These are phyloP conservation scores for Paramecium octaurelia DNA, from an alignment of 73 alveolate species.

Conservation along the genomic window DNA sequence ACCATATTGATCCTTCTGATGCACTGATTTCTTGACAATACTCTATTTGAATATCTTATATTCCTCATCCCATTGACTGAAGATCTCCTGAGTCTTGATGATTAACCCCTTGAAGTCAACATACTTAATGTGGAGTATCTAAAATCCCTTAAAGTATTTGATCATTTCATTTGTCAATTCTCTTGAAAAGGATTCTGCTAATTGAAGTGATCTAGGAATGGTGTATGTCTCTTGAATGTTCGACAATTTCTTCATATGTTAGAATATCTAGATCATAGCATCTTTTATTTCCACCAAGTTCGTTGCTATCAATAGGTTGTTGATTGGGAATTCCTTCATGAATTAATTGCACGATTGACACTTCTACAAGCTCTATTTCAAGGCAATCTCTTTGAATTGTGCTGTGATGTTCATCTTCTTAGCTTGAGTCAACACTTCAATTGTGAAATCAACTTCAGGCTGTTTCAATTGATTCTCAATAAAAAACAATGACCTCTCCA, in stretches of 20 bases:
- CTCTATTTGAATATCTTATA: slow-evolving; percentile 25
- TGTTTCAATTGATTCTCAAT: slow-evolving; percentile 53
- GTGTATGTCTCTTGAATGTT: slow-evolving; percentile 69
- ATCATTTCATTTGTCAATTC: slow-evolving; percentile 81
- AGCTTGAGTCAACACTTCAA: slow-evolving; percentile 70
- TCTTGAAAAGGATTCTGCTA: slow-evolving; percentile 85
- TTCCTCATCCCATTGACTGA: slow-evolving; percentile 64
- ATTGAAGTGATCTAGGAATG: slow-evolving; percentile 69
- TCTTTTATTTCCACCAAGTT: slow-evolving; percentile 72
- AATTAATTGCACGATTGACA: slow-evolving; percentile 79
- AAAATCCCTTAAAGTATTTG: slow-evolving; percentile 66
- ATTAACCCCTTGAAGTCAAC: slow-evolving; percentile 63
- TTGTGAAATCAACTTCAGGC: slow-evolving; percentile 48
- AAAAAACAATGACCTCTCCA: slow-evolving; percentile 74
- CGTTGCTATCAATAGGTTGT: slow-evolving; percentile 79
- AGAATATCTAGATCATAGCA: slow-evolving; percentile 75
- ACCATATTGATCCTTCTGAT: slow-evolving; percentile 2
- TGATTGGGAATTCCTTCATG: slow-evolving; percentile 89
- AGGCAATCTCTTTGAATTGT: slow-evolving; percentile 83
- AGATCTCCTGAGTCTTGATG: slow-evolving; percentile 59
- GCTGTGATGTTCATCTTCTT: slow-evolving; percentile 79
- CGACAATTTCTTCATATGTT: slow-evolving; percentile 68
- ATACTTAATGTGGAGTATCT: slow-evolving; percentile 67
- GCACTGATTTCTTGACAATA: background rate
- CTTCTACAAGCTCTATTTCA: slow-evolving; percentile 75